phyloP scores from a whole-genome alignment of 257 asterid genomes.

The Plectranthus barbatus region DNA sequence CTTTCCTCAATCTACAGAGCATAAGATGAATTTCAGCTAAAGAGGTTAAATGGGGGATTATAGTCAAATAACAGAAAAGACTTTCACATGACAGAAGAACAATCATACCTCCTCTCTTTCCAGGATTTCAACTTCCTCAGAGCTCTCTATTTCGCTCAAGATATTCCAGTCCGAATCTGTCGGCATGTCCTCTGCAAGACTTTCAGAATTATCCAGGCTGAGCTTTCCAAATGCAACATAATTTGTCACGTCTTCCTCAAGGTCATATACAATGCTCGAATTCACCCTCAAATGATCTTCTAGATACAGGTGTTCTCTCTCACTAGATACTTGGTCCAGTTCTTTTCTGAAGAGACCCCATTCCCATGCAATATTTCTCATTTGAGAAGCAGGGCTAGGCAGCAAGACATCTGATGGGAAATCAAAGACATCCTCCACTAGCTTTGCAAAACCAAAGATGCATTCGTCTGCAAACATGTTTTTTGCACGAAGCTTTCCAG shows the following conservation, averaged over 20 bases:
- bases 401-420: constrained; percentile 87
- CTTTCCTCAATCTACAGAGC: constrained; percentile 76
- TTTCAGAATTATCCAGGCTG: constrained; percentile 33
- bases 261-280: constrained; percentile 53
- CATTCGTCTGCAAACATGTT: constrained; percentile 88
- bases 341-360: constrained; percentile 59
- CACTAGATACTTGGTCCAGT: constrained; percentile 34
- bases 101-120: constrained; percentile 77
- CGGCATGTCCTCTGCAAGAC: constrained; percentile 43
- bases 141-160: constrained; percentile 64
- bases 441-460: constrained; percentile 49
- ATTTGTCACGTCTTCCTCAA: constrained; percentile 51
- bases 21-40: constrained; percentile 32
- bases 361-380: constrained; percentile 61
- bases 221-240: constrained; percentile 30
- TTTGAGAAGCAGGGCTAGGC: constrained; percentile 56
- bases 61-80: constrained; percentile 8
- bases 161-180: constrained; percentile 72
- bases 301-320: constrained; percentile 18
- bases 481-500: constrained; percentile 71
- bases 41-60: neutral
- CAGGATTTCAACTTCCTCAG: constrained; percentile 79
- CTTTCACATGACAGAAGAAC: constrained; percentile 11
- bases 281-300: constrained; percentile 34
- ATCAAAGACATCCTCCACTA: constrained; percentile 62